phyloP scores from a whole-genome alignment of 2,329 filamentous ascomycete genomes.

The Purpureocillium takamizusanense region DNA sequence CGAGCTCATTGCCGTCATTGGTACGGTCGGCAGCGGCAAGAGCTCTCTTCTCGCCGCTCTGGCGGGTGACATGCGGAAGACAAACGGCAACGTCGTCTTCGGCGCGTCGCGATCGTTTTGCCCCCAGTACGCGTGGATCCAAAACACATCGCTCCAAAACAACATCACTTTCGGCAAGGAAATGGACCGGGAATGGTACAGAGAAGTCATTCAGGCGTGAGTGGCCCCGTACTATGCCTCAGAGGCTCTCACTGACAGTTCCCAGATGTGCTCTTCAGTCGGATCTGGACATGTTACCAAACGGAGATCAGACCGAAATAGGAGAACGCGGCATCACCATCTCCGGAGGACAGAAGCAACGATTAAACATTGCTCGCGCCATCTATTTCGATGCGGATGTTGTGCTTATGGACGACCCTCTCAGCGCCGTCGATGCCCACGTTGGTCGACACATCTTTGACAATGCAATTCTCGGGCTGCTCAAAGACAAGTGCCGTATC shows the following conservation, averaged over 20 bases:
- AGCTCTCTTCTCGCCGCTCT: constrained; percentile 80
- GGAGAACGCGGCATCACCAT: constrained; percentile 93
- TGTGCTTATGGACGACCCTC: constrained; percentile 60
- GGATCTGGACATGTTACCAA: constrained; percentile 88
- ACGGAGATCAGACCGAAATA: constrained; percentile 83
- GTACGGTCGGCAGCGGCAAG: constrained; percentile 83
- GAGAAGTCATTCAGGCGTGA: constrained; percentile 69
- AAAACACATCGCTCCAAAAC: constrained; percentile 77
- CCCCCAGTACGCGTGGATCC: constrained; percentile 96
- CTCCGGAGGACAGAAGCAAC: constrained; percentile 90
- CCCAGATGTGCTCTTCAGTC: constrained; percentile 66
- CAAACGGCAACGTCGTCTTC: constrained; percentile 61
- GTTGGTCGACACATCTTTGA: constrained; percentile 78
- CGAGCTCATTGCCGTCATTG: constrained; percentile 78
- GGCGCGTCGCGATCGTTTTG: constrained; percentile 83
- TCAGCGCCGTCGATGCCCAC: constrained; percentile 62
- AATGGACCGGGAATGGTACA: constrained; percentile 69
- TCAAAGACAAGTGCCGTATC: constrained; percentile 83
- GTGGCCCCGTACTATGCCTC: constrained; percentile 1
- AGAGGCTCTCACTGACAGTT: constrained; percentile 5
- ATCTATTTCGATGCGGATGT: constrained; percentile 63
- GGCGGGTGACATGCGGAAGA: constrained; percentile 89
- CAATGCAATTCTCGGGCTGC: constrained; percentile 79
- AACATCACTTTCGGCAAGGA: constrained; percentile 89
- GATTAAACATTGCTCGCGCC: constrained; percentile 83